These are phyloP conservation scores for Pythium phragmitis DNA, from an alignment of 352 stramenopile species.

Conservation along the genomic window DNA sequence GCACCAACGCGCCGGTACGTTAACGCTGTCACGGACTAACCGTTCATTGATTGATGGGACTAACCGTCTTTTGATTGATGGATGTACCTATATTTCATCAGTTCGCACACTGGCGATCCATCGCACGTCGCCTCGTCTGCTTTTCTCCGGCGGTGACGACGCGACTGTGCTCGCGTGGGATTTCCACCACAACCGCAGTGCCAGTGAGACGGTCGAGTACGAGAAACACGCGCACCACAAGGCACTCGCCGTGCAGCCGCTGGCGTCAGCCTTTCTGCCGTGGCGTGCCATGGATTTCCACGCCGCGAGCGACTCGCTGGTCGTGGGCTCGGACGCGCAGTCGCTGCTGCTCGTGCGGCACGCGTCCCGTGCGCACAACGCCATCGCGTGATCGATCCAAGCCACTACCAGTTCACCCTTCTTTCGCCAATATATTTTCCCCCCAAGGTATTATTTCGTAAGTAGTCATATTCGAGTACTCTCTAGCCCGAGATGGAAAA, in stretches of 20 bases:
- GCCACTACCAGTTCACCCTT: not conserved
- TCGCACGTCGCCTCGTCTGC: constrained; percentile 49
- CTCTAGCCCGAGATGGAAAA: constrained; percentile 29
- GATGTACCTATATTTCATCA: constrained; percentile 6
- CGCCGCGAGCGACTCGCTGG: constrained; percentile 67
- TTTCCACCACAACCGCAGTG: constrained; percentile 56
- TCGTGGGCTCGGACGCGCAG: constrained; percentile 75
- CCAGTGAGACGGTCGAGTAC: constrained; percentile 60
- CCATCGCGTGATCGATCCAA: constrained; percentile 6
- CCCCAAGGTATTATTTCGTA: not conserved
- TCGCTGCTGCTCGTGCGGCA: constrained; percentile 67
- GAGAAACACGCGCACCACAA: constrained; percentile 32
- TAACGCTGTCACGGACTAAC: not conserved
- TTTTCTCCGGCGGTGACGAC: constrained; percentile 71
- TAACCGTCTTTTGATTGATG: constrained; percentile 4
- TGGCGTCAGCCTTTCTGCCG: constrained; percentile 43
- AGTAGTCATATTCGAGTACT: not conserved
- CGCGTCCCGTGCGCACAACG: constrained; percentile 40
- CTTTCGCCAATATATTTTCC: not conserved
- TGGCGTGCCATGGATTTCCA: constrained; percentile 73
- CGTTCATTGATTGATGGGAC: not conserved
- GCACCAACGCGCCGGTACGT: constrained; percentile 55
- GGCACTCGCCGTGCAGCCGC: constrained; percentile 40
- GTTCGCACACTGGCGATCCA: constrained; percentile 74
- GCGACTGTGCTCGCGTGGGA: constrained; percentile 67